A percentile compares a stretch with the other conserved stretches of the same genome.
Conservation (phyloP, 495 filamentous ascomycete genomes). For the Penicillium lividum region DNA sequence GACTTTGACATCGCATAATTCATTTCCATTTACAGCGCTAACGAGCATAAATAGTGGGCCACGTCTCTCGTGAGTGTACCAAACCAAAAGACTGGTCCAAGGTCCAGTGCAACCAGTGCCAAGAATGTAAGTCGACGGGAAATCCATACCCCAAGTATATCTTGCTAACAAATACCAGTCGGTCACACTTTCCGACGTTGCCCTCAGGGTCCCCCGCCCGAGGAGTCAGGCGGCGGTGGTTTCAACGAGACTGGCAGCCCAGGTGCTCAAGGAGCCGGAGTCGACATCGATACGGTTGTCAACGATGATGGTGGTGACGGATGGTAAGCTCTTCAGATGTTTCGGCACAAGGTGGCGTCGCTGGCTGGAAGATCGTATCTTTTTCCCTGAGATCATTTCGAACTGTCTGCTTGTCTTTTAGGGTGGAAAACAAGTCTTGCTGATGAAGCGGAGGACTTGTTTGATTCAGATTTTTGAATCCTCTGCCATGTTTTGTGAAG, state of each 20-base stretch:
- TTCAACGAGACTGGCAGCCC: not conserved
- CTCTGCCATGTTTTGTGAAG: too few relatives aligned
- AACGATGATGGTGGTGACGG: not conserved
- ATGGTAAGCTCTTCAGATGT: too few relatives aligned
- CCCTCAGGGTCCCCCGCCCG: constrained; percentile 38
- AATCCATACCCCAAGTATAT: not conserved
- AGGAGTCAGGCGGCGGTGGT: constrained; percentile 10
- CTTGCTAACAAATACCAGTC: constrained; percentile 42
- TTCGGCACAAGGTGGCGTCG: too few relatives aligned
- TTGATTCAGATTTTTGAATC: too few relatives aligned
- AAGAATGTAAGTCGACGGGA: constrained; percentile 55
- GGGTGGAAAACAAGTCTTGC: too few relatives aligned
- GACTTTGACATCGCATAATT: not conserved
- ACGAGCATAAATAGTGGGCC: constrained; percentile 51
- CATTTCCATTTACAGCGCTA: not conserved
- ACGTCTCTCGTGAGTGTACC: constrained; percentile 71
- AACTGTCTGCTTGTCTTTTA: too few relatives aligned
- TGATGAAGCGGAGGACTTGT: too few relatives aligned
- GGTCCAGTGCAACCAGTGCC: constrained; percentile 76
- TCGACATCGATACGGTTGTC: not conserved
- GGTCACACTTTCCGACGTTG: constrained; percentile 70
- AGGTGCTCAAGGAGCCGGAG: not conserved
- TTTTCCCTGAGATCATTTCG: too few relatives aligned
- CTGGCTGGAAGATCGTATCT: too few relatives aligned
- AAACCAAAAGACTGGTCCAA: constrained; percentile 73